Evolutionary conservation across 1,284 basidiomycete genomes (phyloP).

Genomic region (Hymenochaete sp.): DNA sequence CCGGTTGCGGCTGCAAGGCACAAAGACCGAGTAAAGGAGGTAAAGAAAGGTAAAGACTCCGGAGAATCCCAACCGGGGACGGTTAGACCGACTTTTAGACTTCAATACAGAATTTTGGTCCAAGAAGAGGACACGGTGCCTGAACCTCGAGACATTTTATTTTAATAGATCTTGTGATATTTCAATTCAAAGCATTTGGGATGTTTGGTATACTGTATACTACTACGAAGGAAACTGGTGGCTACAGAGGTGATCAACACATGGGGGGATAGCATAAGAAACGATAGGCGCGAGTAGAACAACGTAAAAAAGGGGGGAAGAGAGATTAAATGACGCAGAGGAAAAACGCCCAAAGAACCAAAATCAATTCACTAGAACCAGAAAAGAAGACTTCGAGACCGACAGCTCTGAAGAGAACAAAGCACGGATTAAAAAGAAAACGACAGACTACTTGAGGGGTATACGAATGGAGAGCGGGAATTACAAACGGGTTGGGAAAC

Average conservation of each 20-base stretch:
- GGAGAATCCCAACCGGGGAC: too few relatives aligned
- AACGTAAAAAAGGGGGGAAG: neutral
- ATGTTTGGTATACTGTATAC: slow-evolving; percentile 14
- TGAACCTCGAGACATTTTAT: neutral
- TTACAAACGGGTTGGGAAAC: slow-evolving; percentile 1
- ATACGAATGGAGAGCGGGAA: slow-evolving; percentile 6
- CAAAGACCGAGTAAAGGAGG: too few relatives aligned
- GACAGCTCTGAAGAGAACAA: neutral
- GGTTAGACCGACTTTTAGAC: too few relatives aligned
- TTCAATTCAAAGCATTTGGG: slow-evolving; percentile 3
- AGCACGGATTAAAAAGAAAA: slow-evolving; percentile 4
- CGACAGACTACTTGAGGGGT: slow-evolving; percentile 6
- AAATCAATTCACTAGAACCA: neutral
- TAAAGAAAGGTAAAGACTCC: too few relatives aligned
- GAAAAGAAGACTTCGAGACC: neutral
- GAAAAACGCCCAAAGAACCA: neutral
- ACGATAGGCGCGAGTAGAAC: too few relatives aligned
- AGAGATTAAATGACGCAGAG: neutral
- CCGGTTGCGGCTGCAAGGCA: too few relatives aligned
- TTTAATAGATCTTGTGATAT: slow-evolving; percentile 7
- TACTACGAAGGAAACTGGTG: slow-evolving; percentile 10
- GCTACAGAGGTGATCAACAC: slow-evolving; percentile 18
- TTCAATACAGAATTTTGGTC: too few relatives aligned
- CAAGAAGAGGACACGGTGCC: too few relatives aligned
- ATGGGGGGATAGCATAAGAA: slow-evolving; percentile 12